phyloP scores from a whole-genome alignment of 2,329 filamentous ascomycete genomes.

The Herpotrichia juniperi region DNA sequence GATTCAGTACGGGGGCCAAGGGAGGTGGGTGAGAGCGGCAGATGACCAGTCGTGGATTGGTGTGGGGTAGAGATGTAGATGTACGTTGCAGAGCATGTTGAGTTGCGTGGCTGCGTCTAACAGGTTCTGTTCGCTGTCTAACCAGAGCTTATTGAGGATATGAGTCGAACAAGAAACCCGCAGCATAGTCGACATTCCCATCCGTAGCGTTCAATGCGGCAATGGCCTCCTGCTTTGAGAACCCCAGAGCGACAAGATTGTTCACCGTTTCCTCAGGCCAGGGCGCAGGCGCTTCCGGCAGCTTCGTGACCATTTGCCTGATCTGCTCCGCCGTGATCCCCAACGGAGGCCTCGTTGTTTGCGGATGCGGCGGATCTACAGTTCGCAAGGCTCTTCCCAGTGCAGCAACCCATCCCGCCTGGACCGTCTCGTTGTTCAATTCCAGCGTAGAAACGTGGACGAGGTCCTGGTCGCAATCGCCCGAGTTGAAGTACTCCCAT shows the following conservation, averaged over 20 bases:
- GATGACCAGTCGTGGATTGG: too few relatives aligned
- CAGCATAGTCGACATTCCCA: constrained; percentile 57
- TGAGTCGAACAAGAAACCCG: constrained; percentile 54
- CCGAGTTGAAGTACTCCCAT: constrained; percentile 92
- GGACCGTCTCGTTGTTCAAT: constrained; percentile 31
- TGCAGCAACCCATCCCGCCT: constrained; percentile 68
- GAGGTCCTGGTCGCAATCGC: constrained; percentile 35
- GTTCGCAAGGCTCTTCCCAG: constrained; percentile 60
- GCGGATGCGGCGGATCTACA: constrained; percentile 28
- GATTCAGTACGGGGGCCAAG: too few relatives aligned
- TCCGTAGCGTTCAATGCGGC: constrained; percentile 55
- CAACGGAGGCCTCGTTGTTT: constrained; percentile 22
- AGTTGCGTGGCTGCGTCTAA: too few relatives aligned
- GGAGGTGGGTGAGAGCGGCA: too few relatives aligned
- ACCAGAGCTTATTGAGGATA: constrained; percentile 14
- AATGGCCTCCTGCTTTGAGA: constrained; percentile 53
- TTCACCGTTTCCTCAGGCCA: constrained; percentile 51
- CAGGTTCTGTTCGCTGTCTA: too few relatives aligned
- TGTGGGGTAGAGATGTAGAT: too few relatives aligned
- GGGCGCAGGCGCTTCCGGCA: constrained; percentile 37
- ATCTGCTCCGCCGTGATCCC: constrained; percentile 39
- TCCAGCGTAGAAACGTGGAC: constrained; percentile 29
- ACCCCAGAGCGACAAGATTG: constrained; percentile 53
- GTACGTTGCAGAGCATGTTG: too few relatives aligned
- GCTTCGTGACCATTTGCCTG: constrained; percentile 35